Percentiles rank a stretch among this genome's conserved stretches.
phyloP scores from a whole-genome alignment of 1,284 basidiomycete genomes.

The Bondarzewia mesenterica region DNA sequence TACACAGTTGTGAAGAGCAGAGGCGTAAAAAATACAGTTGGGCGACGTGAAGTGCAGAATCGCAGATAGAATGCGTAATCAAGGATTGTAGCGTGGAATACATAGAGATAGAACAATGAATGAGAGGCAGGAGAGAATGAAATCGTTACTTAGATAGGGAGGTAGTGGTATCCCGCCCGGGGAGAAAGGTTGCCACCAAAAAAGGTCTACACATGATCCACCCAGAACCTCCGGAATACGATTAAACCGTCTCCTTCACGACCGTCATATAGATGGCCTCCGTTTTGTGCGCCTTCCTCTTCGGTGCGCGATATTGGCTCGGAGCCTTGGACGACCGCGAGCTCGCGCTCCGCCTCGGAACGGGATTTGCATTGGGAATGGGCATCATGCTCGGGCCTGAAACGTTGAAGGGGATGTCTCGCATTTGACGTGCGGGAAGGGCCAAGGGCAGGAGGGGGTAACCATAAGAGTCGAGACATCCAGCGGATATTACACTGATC shows the following conservation, averaged over 20 bases:
- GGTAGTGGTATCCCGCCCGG: neutral
- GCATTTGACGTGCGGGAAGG: constrained; percentile 4
- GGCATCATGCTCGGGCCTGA: constrained; percentile 13
- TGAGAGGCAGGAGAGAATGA: no score
- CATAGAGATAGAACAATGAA: no score
- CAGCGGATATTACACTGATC: constrained; percentile 10
- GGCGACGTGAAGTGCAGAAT: no score
- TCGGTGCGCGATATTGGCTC: constrained; percentile 7
- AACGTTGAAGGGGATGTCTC: constrained; percentile 10
- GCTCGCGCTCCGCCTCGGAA: neutral
- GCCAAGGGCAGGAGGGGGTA: constrained; percentile 12
- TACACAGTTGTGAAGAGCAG: no score
- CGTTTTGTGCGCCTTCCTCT: constrained; percentile 12
- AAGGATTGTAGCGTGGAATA: no score
- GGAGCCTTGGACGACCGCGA: neutral
- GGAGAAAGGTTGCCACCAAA: neutral
- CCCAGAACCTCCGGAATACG: neutral
- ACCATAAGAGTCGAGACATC: constrained; percentile 10
- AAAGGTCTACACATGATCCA: neutral
- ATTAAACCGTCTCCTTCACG: constrained; percentile 26
- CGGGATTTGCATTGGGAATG: constrained; percentile 1
- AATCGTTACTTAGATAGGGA: no score
- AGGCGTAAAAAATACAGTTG: no score
- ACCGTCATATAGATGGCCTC: constrained; percentile 32
- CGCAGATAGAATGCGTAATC: no score